Base-by-base conservation (phyloP, 1,284 basidiomycete genomes). In the Amylostereum areolatum region DNA sequence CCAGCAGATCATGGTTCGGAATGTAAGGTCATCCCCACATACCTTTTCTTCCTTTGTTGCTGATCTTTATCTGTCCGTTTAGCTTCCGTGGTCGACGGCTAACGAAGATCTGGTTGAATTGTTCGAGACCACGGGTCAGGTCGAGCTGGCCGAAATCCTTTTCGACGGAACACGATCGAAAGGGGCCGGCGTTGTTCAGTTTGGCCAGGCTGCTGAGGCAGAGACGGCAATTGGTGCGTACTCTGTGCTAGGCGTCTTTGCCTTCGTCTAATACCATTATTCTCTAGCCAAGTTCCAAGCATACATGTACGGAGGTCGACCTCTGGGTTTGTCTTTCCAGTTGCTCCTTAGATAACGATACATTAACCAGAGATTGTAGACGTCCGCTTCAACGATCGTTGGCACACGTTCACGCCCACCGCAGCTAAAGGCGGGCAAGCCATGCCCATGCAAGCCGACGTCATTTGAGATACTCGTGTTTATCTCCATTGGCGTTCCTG, bases 11-110 rank as follows among this genome's bases (percentile, higher is more conserved):
- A 91, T 95, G 80, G 95, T 97, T 59, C 86, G 91, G 68, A 98
- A 98, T 66, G 93, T 95, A 66, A 70, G 93, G 5, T 28, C 39
- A 11, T 37, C 24, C 11, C 44, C 39, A 36, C 11, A 32, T 32
- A 46, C 12, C 18, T 5, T 11, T 30, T 40, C 25, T 2, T 28
- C 25, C 18, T 29, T 12, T 18, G 29, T 35, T 7, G 33, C 31
- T 43, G 8, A 50, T 55, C 51, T 52, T 43, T 48, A 18, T 9
- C 35, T 39, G 51, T 29, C 7, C 25, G 41, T 40, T 11, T 59
- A 97, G 93, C 72, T 99, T 18, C 96, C 96, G 0, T 98, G 94
- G 93, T 97, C 94, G 12, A 99, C 96, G 32, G 92, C 94, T n/a
- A 97, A 98, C 67, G 95, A 98, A 63, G 96, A 99, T 64, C 73